Conservation (phyloP, 305 asterid species). For the Salvia sclarea region DNA sequence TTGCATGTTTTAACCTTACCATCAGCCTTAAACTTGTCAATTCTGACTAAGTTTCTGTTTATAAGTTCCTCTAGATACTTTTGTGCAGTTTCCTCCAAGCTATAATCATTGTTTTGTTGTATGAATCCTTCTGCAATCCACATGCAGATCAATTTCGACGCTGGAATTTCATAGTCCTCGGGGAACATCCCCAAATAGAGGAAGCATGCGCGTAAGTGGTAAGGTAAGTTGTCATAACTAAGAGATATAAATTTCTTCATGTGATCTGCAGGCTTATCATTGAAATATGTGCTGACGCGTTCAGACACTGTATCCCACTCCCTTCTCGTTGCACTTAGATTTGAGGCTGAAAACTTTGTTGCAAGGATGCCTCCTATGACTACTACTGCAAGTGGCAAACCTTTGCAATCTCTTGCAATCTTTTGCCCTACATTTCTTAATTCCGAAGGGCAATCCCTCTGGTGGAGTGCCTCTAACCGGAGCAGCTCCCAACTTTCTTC, state of each 20-base stretch:
- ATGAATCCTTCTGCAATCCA: slow-evolving; percentile 47
- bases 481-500: slow-evolving; percentile 31
- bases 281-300: slow-evolving; percentile 15
- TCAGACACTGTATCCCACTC: slow-evolving; percentile 31
- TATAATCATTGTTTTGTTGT: slow-evolving; percentile 8
- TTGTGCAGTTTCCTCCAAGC: slow-evolving; percentile 40
- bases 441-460: slow-evolving; percentile 28
- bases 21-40: background rate
- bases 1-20: slow-evolving; percentile 38
- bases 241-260: slow-evolving; percentile 27
- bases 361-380: slow-evolving; percentile 40
- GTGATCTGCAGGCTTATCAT: slow-evolving; percentile 4
- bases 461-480: slow-evolving; percentile 18
- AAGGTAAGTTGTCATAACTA: slow-evolving; percentile 38
- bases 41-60: slow-evolving; percentile 31
- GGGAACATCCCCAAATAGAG: slow-evolving; percentile 42
- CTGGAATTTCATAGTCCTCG: slow-evolving; percentile 37
- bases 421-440: slow-evolving; percentile 23
- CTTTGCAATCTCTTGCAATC: slow-evolving; percentile 25
- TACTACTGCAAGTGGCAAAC: slow-evolving; percentile 37
- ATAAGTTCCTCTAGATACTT: background rate
- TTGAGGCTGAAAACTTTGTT: slow-evolving; percentile 9
- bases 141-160: slow-evolving; percentile 35
- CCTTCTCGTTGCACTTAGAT: background rate
- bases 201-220: slow-evolving; percentile 38